Evolutionary conservation across 768 basidiomycete species (phyloP), one percentile per base, ranked within the genome.

Genomic region (Tulasnella sp.): DNA sequence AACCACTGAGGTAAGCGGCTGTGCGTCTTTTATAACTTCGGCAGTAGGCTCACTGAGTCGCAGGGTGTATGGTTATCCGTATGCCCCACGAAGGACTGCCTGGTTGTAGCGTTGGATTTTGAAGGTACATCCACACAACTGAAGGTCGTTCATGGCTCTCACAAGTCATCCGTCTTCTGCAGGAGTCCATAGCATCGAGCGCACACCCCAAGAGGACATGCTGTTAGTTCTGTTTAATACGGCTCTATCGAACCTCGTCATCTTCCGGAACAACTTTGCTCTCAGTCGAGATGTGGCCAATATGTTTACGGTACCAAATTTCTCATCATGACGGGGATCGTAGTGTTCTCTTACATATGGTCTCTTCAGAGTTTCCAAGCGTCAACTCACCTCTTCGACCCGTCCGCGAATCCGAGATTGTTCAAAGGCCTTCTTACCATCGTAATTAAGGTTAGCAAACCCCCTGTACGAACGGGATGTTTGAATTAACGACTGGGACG

Each of bases 31-130:
- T n/a, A n/a, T n/a, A 17, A 71, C 25, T 6, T 31, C 19, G 36
- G 15, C n/a, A n/a, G n/a, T n/a, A n/a, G n/a, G n/a, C n/a, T n/a
- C n/a, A n/a, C n/a, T n/a, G n/a, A n/a, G n/a, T n/a, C 8, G 11
- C 88, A 89, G 82, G 89, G 89, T 5, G 88, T 90, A 1, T 90
- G 89, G 89, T 87, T 90, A 86, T 89, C 89, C 0, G 87, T 88
- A 9, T 89, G 89, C 1, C 90, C 89, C 0, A 89, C 89, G 0
- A 82, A 86, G 68, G 86, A 88, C 31, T 81, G 81, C 0, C 79
- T 90, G 12, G 82, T 90, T 12, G 88, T 90, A 0, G 86, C 89
- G 3, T 84, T 90, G 7, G 89, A 90, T 78, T 90, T 90, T 67
- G 89, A 90, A 85, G 89, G 90, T 85, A 19, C 42, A 77, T 68